Conservation (phyloP, 305 asterid genomes). For the Rubia occidens region DNA sequence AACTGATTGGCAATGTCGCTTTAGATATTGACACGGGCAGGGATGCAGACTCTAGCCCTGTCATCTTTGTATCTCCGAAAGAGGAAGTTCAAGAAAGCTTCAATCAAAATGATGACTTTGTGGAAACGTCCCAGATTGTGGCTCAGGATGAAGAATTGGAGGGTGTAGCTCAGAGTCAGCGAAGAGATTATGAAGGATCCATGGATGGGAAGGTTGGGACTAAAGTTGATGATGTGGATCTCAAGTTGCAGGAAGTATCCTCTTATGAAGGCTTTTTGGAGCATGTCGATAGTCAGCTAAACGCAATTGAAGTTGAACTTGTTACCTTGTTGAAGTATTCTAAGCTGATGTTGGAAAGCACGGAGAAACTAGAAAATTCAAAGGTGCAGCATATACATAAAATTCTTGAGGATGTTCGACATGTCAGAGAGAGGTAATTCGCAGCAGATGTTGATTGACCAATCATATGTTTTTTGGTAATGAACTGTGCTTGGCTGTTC, state of each 20-base stretch:
- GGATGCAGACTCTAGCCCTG: conserved; percentile 29
- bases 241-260: conserved; percentile 28
- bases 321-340: conserved; percentile 52
- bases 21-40: conserved; percentile 42
- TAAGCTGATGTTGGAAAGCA: conserved; percentile 37
- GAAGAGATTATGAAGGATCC: conserved; percentile 20
- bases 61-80: conserved; percentile 57
- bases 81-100: conserved; percentile 26
- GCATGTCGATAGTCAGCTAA: conserved; percentile 52
- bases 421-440: conserved; percentile 56
- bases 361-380: conserved; percentile 36
- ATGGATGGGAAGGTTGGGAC: conserved; percentile 17
- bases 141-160: conserved; percentile 29
- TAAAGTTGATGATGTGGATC: conserved; percentile 20
- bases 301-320: conserved; percentile 59
- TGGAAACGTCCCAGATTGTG: conserved; percentile 18
- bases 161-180: conserved; percentile 22
- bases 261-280: conserved; percentile 54
- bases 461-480: not conserved
- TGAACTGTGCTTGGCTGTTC: not conserved
- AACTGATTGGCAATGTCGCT: conserved; percentile 62
- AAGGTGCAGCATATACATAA: conserved; percentile 50
- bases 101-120: conserved; percentile 24
- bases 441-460: not conserved
- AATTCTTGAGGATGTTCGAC: conserved; percentile 46